These are phyloP conservation scores for Zasmidium citrigriseum DNA, from an alignment of 2,329 filamentous ascomycete genomes.

Conservation along the genomic window DNA sequence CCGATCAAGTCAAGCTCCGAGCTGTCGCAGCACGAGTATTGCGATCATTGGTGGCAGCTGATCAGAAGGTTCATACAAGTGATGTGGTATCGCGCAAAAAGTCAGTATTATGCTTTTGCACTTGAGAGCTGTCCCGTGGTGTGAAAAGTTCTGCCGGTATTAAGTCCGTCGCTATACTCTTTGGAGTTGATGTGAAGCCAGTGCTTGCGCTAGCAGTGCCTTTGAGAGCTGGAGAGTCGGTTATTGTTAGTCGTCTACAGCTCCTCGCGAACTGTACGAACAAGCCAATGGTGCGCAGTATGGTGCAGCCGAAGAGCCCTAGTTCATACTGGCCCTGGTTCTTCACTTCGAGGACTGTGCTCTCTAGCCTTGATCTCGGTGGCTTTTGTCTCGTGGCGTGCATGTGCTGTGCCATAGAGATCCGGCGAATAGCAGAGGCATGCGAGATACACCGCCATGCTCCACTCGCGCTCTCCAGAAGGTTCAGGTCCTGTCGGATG, in stretches of 20 bases:
- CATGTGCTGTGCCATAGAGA: not conserved
- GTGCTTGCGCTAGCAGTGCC: no score
- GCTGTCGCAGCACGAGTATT: not conserved
- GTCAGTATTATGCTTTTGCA: not conserved
- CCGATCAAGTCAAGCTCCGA: not conserved
- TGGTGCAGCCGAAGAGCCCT: not conserved
- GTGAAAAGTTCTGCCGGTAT: not conserved
- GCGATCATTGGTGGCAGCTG: not conserved
- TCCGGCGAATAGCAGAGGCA: not conserved
- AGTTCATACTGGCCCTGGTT: not conserved
- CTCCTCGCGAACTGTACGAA: not conserved
- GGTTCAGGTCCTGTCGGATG: not conserved
- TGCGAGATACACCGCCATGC: constrained; percentile 6
- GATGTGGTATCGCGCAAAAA: not conserved
- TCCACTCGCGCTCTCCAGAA: not conserved
- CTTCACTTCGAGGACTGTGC: not conserved
- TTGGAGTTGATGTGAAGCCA: not conserved
- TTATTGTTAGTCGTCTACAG: no score
- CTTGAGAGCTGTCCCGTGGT: not conserved
- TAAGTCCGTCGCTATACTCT: not conserved
- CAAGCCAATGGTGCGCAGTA: not conserved
- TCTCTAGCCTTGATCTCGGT: not conserved
- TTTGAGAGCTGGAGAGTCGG: no score
- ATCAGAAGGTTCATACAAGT: not conserved
- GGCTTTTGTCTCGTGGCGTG: not conserved